These are phyloP conservation scores for Vigna angularis DNA, from an alignment of 306 rosid genomes.

Conservation along the genomic window DNA sequence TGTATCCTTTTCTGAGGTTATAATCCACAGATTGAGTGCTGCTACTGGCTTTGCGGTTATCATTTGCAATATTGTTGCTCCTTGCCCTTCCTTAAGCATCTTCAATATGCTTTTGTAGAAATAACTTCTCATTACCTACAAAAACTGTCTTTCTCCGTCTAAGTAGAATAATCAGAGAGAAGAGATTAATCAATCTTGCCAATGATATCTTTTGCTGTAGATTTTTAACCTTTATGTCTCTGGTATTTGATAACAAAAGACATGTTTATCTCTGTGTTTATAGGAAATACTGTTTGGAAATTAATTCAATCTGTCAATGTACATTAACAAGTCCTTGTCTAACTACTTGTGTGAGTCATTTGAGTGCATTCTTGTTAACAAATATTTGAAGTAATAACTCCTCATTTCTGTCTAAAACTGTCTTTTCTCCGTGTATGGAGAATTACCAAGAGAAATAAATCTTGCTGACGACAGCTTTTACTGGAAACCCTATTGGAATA, in stretches of 20 bases:
- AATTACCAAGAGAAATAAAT: background rate
- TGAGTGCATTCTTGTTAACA: background rate
- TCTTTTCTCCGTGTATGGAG: background rate
- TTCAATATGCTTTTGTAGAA: background rate
- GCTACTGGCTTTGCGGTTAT: conserved; percentile 28
- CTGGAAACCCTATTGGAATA: background rate
- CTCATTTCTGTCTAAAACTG: background rate
- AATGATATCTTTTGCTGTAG: background rate
- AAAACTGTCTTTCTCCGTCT: no score
- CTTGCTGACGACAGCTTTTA: conserved; percentile 6
- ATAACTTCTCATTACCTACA: no score
- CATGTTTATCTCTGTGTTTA: background rate
- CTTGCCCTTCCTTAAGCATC: background rate
- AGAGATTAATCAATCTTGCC: no score
- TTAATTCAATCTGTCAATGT: background rate
- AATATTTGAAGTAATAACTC: background rate
- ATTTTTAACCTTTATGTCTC: conserved; percentile 20
- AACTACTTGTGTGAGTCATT: background rate
- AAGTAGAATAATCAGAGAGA: no score
- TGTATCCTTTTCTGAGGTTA: conserved; percentile 24
- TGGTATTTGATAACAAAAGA: conserved; percentile 6
- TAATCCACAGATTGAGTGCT: conserved; percentile 12
- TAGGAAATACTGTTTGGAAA: background rate
- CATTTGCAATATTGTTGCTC: conserved; percentile 12
- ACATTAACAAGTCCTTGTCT: background rate